Evolutionary conservation across 2,329 filamentous ascomycete species (phyloP).

Genomic region (Talaromyces marneffei): DNA sequence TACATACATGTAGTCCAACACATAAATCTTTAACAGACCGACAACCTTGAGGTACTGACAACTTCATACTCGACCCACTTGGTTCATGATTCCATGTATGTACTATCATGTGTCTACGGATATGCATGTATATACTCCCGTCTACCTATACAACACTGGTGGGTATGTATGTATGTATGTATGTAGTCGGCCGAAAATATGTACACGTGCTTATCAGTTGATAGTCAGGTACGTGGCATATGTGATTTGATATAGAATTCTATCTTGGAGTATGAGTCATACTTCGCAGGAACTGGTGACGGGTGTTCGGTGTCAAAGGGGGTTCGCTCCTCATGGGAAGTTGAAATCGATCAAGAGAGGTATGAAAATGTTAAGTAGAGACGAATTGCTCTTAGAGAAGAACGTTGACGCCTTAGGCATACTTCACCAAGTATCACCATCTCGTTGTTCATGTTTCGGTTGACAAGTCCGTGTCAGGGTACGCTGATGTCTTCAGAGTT

Average conservation of each 20-base stretch:
- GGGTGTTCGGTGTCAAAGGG: background rate
- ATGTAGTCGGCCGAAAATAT: background rate
- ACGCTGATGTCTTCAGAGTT: too few relatives aligned
- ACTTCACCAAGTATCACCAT: background rate
- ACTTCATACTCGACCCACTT: background rate
- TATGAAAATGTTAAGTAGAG: background rate
- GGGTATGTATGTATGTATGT: background rate
- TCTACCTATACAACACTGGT: background rate
- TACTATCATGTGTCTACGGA: background rate
- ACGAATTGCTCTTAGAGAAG: background rate
- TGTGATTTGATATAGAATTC: background rate
- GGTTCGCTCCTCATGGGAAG: background rate
- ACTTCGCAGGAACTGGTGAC: background rate
- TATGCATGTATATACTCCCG: background rate
- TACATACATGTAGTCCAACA: background rate
- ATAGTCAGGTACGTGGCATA: background rate
- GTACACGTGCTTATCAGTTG: background rate
- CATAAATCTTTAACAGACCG: constrained; percentile 2
- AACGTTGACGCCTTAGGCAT: background rate
- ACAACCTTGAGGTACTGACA: too few relatives aligned
- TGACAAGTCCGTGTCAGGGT: too few relatives aligned
- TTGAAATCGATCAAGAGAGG: too few relatives aligned
- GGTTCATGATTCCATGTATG: background rate
- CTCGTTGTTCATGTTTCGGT: too few relatives aligned
- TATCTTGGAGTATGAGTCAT: background rate